A percentile compares a stretch with the other conserved stretches of the same genome.
Conservation (phyloP, 176 grass and related monocot species). For the Musa troglodytarum region DNA sequence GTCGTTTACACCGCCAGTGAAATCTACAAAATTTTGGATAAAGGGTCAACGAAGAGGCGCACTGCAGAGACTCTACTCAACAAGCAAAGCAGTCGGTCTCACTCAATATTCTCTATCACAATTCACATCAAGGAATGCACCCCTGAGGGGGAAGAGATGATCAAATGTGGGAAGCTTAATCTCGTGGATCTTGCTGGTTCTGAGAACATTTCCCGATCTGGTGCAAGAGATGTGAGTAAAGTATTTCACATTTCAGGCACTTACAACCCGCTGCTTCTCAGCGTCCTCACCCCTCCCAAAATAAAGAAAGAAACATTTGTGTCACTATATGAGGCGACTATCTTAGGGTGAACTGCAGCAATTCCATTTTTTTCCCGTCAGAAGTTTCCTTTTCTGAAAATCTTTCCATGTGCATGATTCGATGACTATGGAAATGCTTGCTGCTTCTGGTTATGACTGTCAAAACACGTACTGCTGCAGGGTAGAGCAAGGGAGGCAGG, state of each 20-base stretch:
- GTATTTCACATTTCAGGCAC: background rate
- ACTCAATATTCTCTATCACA: constrained; percentile 98
- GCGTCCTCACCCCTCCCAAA: too few species aligned
- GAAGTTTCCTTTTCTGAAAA: background rate
- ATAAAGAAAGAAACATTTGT: too few species aligned
- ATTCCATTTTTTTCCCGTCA: background rate
- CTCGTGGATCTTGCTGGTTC: constrained; percentile 98
- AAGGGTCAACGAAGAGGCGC: constrained; percentile 93
- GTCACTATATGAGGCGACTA: too few species aligned
- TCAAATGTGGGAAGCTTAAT: constrained; percentile 99
- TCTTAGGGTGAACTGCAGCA: too few species aligned
- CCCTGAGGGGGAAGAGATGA: constrained; percentile 96
- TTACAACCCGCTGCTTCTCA: too few species aligned
- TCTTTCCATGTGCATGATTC: background rate
- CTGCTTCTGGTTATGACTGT: background rate
- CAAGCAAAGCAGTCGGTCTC: constrained; percentile 97
- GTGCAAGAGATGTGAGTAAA: constrained; percentile 95
- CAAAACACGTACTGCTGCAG: constrained; percentile 38
- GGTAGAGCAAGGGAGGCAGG: constrained; percentile 98
- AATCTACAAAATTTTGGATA: constrained; percentile 99
- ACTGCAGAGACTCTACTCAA: constrained; percentile 97
- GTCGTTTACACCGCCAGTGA: constrained; percentile 81
- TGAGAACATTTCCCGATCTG: constrained; percentile 97
- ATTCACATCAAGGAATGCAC: constrained; percentile 99
- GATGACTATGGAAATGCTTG: background rate